Percentiles rank a stretch among this genome's conserved stretches.
phyloP scores from a whole-genome alignment of 345 rosid genomes.

The Mercurialis annua region DNA sequence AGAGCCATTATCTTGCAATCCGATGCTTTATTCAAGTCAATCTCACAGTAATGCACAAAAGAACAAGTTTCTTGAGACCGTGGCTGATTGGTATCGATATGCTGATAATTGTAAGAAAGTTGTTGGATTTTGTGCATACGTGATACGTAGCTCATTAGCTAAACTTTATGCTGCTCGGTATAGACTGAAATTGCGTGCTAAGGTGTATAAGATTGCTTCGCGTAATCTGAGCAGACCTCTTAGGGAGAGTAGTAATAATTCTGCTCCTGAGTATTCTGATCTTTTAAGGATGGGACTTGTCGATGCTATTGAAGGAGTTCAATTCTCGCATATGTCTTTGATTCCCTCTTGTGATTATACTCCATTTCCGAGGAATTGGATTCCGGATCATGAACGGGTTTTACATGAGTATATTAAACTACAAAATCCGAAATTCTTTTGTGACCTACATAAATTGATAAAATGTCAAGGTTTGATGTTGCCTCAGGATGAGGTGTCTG shows the following conservation, averaged over 20 bases:
- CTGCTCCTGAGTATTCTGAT: slow-evolving; percentile 93
- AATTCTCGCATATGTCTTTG: slow-evolving; percentile 82
- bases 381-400: slow-evolving; percentile 77
- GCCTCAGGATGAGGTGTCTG: slow-evolving; percentile 91
- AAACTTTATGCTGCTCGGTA: slow-evolving; percentile 96
- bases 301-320: slow-evolving; percentile 91
- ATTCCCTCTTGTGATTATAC: slow-evolving; percentile 95
- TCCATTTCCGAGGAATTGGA: slow-evolving; percentile 85
- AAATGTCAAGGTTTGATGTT: slow-evolving; percentile 53
- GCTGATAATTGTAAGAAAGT: slow-evolving; percentile 93
- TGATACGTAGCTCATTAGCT: slow-evolving; percentile 90
- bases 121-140: slow-evolving; percentile 94
- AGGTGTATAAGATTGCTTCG: slow-evolving; percentile 78
- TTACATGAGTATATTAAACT: slow-evolving; percentile 72
- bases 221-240: slow-evolving; percentile 82
- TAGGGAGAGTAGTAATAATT: slow-evolving; percentile 74
- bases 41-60: slow-evolving; percentile 93
- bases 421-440: slow-evolving; percentile 83
- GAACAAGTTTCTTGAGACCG: slow-evolving; percentile 95
- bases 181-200: slow-evolving; percentile 91
- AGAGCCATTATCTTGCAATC: slow-evolving; percentile 88
- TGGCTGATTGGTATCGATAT: slow-evolving; percentile 96
- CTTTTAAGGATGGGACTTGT: slow-evolving; percentile 96
- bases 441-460: slow-evolving; percentile 56
- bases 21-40: slow-evolving; percentile 95